phyloP scores from a whole-genome alignment of 129 eudicot genomes.

The Apium graveolens region DNA sequence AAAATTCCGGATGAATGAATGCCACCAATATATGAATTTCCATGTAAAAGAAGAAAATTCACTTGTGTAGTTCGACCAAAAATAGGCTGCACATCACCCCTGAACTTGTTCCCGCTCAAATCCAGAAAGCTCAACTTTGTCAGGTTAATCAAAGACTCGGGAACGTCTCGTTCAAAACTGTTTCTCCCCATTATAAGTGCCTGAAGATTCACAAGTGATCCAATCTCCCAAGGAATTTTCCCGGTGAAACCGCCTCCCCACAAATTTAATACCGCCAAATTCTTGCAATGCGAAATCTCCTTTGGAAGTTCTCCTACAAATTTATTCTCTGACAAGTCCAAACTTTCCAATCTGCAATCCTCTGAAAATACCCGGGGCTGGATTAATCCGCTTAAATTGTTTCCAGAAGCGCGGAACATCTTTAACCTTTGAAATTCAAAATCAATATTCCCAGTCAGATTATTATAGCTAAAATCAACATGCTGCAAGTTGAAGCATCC shows the following conservation, averaged over 20 bases:
- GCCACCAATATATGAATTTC: constrained; percentile 55
- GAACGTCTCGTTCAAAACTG: constrained; percentile 50
- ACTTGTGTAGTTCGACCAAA: constrained; percentile 57
- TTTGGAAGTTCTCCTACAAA: constrained; percentile 51
- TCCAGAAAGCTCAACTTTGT: constrained; percentile 54
- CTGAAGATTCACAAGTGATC: constrained; percentile 36
- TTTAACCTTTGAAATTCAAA: constrained; percentile 33
- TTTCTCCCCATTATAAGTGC: constrained; percentile 57
- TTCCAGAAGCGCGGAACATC: constrained; percentile 48
- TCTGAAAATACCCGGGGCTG: constrained; percentile 29
- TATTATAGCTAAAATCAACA: constrained; percentile 65
- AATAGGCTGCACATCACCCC: constrained; percentile 56
- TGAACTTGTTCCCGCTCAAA: constrained; percentile 53
- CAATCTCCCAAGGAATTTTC: constrained; percentile 48
- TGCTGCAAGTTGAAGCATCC: constrained; percentile 47
- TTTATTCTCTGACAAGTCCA: constrained; percentile 63
- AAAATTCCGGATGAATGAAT: constrained; percentile 58
- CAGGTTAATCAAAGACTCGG: constrained; percentile 42
- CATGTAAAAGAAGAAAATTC: constrained; percentile 50
- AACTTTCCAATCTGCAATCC: constrained; percentile 39
- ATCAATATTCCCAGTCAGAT: constrained; percentile 47
- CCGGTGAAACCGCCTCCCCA: constrained; percentile 53
- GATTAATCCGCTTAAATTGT: constrained; percentile 28
- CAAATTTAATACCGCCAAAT: constrained; percentile 37
- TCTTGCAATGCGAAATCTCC: constrained; percentile 52